Evolutionary conservation across 225 moss, liverwort and hornwort genomes (phyloP).

Genomic region (Sphagnum contortum): DNA sequence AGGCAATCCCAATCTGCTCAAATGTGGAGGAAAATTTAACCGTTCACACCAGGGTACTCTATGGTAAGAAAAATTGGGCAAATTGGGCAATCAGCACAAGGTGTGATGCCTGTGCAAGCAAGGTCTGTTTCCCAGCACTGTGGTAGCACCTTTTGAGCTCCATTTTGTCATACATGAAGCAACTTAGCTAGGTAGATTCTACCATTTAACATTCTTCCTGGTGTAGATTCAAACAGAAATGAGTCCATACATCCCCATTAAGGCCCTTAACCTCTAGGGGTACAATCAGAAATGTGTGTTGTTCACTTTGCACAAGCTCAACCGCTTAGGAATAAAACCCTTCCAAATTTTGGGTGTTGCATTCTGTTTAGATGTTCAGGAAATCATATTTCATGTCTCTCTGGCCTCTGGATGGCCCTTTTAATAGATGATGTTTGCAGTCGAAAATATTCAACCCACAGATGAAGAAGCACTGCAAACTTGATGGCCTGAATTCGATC

Average conservation of each 20-base stretch:
- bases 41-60: neutral
- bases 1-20: neutral
- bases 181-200: constrained; percentile 1
- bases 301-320: no score
- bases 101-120: neutral
- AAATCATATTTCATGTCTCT: no score
- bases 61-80: neutral
- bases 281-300: no score
- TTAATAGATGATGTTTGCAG: no score
- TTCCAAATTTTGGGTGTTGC: no score
- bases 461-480: no score
- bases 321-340: no score
- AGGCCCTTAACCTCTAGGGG: neutral
- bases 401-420: no score
- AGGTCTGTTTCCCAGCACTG: neutral
- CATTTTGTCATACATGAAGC: neutral
- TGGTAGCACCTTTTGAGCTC: neutral
- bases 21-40: neutral
- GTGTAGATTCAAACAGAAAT: neutral
- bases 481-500: no score
- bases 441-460: no score
- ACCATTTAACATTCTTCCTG: constrained; percentile 6
- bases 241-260: neutral
- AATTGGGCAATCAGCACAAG: neutral
- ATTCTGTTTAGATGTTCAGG: no score